These are phyloP conservation scores for Cicer bijugum DNA, from an alignment of 306 rosid species.

Conservation along the genomic window DNA sequence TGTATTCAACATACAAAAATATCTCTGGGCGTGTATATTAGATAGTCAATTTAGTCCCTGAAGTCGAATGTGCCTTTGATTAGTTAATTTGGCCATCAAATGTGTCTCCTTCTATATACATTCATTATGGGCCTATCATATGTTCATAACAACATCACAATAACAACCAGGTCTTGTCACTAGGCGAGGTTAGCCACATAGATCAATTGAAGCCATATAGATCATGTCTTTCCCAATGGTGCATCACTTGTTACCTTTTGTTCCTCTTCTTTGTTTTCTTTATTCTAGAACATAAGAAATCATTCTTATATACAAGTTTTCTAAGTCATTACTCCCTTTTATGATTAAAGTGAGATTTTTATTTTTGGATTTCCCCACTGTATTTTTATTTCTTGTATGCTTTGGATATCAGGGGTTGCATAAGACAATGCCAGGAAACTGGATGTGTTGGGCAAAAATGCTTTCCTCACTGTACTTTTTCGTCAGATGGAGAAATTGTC, in stretches of 20 bases:
- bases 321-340: background rate
- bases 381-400: constrained; percentile 2
- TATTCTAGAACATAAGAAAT: background rate
- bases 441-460: constrained; percentile 76
- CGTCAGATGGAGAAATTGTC: constrained; percentile 52
- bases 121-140: background rate
- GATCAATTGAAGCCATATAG: background rate
- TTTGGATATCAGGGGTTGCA: constrained; percentile 58
- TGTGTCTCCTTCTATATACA: too few relatives aligned
- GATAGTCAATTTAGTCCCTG: too few relatives aligned
- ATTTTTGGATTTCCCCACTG: background rate
- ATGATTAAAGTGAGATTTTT: background rate
- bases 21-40: too few relatives aligned
- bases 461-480: constrained; percentile 65
- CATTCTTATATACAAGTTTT: background rate
- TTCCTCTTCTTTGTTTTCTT: background rate
- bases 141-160: constrained; percentile 2
- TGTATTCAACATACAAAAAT: too few relatives aligned
- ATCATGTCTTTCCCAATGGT: background rate
- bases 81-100: background rate
- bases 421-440: constrained; percentile 67
- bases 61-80: background rate
- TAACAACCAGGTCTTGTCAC: constrained; percentile 4
- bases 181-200: background rate
- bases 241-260: background rate